These are phyloP conservation scores for Carpinus fangiana DNA, from an alignment of 306 rosid species.

Conservation along the genomic window DNA sequence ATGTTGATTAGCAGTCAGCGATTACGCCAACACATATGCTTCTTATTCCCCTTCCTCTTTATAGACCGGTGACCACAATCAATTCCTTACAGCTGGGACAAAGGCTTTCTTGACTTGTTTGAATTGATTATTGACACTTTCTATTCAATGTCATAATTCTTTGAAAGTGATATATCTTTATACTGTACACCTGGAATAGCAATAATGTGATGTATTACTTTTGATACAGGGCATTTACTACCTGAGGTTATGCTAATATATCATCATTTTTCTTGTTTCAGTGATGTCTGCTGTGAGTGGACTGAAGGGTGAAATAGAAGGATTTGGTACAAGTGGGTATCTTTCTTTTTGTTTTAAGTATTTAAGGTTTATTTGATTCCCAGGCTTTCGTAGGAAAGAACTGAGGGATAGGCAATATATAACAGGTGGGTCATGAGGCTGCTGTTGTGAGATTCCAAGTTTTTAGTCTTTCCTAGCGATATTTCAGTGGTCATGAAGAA, in stretches of 20 bases:
- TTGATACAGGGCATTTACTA: conserved; percentile 7
- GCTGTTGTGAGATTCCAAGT: conserved; percentile 7
- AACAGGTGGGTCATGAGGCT: neutral
- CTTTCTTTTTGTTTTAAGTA: conserved; percentile 27
- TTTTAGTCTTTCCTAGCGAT: neutral
- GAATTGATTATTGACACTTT: neutral
- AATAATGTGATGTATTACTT: conserved; percentile 3
- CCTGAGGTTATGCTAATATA: neutral
- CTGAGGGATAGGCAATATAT: neutral
- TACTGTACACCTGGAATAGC: neutral
- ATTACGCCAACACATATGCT: neutral
- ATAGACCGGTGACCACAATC: neutral
- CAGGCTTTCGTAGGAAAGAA: neutral
- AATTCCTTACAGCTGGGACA: neutral
- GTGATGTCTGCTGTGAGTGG: conserved; percentile 97
- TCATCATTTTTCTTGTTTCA: conserved; percentile 36
- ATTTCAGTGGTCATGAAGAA: neutral
- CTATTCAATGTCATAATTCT: neutral
- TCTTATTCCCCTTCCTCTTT: neutral
- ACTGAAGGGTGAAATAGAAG: conserved; percentile 64
- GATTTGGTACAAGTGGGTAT: conserved; percentile 75
- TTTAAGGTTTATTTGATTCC: conserved; percentile 10
- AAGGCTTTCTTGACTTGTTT: neutral
- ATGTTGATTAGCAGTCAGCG: neutral
- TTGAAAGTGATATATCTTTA: neutral